These are phyloP conservation scores for Dipteronia sinensis DNA, from an alignment of 345 rosid species.

Conservation along the genomic window DNA sequence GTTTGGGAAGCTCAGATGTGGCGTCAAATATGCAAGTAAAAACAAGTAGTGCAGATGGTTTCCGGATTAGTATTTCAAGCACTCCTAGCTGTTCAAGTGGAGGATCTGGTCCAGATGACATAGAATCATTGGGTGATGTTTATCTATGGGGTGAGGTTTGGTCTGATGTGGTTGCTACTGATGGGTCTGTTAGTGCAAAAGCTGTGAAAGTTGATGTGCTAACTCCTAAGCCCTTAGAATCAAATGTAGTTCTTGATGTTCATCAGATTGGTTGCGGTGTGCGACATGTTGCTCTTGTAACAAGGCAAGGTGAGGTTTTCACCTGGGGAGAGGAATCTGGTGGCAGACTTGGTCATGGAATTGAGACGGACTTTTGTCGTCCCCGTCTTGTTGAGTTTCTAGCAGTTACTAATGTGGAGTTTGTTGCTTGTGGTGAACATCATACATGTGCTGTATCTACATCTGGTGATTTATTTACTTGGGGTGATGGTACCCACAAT, in stretches of 20 bases:
- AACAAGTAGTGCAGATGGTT: conserved; percentile 83
- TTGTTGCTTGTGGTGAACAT: conserved; percentile 79
- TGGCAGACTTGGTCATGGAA: conserved; percentile 97
- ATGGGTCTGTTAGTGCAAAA: conserved; percentile 45
- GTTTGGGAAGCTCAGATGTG: conserved; percentile 69
- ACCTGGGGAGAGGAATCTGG: conserved; percentile 98
- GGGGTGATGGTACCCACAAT: conserved; percentile 92
- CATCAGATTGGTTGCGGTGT: conserved; percentile 90
- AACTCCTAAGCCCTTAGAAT: conserved; percentile 80
- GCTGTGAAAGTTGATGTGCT: conserved; percentile 57
- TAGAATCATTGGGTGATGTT: conserved; percentile 94
- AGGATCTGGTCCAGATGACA: conserved; percentile 98
- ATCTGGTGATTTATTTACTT: conserved; percentile 76
- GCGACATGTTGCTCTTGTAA: conserved; percentile 82
- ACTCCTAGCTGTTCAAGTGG: conserved; percentile 93
- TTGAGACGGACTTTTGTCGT: conserved; percentile 58
- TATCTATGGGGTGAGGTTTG: conserved; percentile 97
- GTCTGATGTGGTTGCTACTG: conserved; percentile 58
- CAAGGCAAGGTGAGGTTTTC: conserved; percentile 96
- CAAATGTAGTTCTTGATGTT: conserved; percentile 94
- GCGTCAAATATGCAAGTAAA: conserved; percentile 88
- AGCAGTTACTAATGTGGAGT: conserved; percentile 75
- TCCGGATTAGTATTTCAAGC: conserved; percentile 92
- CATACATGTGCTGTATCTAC: conserved; percentile 86
- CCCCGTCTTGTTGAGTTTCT: conserved; percentile 86